Conservation (phyloP, 169 alveolate species). For the Plasmodium gallinaceum region DNA sequence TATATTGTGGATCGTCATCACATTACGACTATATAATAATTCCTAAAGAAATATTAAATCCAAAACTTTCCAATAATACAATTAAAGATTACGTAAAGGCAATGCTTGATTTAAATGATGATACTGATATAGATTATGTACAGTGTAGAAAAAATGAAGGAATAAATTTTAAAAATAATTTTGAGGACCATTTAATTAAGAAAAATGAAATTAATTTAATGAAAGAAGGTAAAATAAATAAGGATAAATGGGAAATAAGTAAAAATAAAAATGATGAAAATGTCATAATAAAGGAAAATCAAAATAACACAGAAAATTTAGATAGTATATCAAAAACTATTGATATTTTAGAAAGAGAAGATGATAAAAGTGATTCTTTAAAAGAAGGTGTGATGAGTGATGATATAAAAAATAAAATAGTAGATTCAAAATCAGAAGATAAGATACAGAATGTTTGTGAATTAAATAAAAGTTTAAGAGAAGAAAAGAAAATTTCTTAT, state of each 20-base stretch:
- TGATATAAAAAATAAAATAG: not conserved
- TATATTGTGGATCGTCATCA: not conserved
- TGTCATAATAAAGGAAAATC: not conserved
- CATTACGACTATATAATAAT: slow-evolving; percentile 43
- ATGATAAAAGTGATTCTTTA: not conserved
- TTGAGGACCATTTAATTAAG: not conserved
- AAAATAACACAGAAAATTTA: not conserved
- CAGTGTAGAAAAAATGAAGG: not conserved
- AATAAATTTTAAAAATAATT: not conserved
- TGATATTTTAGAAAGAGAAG: not conserved
- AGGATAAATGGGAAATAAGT: no score
- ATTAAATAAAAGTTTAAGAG: slow-evolving; percentile 20
- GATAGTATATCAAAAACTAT: not conserved
- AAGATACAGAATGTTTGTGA: slow-evolving; percentile 35
- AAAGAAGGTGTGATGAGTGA: not conserved
- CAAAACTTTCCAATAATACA: not conserved
- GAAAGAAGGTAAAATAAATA: no score
- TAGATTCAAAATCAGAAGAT: not conserved
- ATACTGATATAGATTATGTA: slow-evolving; percentile 3
- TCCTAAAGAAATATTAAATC: slow-evolving; percentile 29
- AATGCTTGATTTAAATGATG: slow-evolving; percentile 17
- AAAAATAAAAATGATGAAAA: not conserved
- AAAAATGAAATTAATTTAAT: not conserved
- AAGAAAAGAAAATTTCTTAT: not conserved
- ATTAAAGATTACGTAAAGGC: slow-evolving; percentile 46